Evolutionary conservation across 257 asterid genomes (phyloP).

Genomic region (Nicotiana obtusifolia): DNA sequence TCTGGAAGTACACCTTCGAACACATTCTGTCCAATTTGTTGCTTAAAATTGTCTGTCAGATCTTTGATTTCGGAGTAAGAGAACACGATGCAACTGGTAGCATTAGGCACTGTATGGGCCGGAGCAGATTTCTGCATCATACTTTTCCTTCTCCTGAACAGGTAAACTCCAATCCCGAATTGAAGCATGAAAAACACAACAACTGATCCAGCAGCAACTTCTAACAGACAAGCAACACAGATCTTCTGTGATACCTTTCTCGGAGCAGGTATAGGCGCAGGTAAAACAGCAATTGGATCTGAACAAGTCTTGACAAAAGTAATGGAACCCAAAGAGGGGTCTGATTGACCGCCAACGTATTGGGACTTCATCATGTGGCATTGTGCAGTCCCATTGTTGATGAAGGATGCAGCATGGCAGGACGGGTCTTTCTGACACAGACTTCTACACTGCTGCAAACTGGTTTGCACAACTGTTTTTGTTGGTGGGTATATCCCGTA

Average conservation of each 20-base stretch:
- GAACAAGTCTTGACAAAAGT: slow-evolving; percentile 33
- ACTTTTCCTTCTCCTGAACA: slow-evolving; percentile 19
- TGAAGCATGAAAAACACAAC: slow-evolving; percentile 23
- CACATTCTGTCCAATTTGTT: slow-evolving; percentile 31
- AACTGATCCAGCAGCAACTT: slow-evolving; percentile 20
- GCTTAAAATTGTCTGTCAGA: slow-evolving; percentile 36
- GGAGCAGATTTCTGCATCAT: slow-evolving; percentile 16
- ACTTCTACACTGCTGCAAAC: slow-evolving; percentile 19
- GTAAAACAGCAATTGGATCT: slow-evolving; percentile 35
- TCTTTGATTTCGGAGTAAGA: slow-evolving; percentile 29
- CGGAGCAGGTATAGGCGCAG: background rate
- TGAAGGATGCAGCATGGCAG: slow-evolving; percentile 37
- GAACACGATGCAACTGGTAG: slow-evolving; percentile 20
- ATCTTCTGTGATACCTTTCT: slow-evolving; percentile 4
- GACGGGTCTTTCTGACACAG: slow-evolving; percentile 30
- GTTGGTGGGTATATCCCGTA: slow-evolving; percentile 40
- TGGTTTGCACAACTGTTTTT: slow-evolving; percentile 20
- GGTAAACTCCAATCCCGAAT: slow-evolving; percentile 19
- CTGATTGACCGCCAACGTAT: slow-evolving; percentile 32
- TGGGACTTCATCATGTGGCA: slow-evolving; percentile 29
- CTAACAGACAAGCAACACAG: slow-evolving; percentile 29
- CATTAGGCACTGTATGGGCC: slow-evolving; percentile 14
- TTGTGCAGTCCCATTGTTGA: slow-evolving; percentile 26
- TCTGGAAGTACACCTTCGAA: slow-evolving; percentile 26
- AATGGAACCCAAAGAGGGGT: slow-evolving; percentile 25